A percentile compares a stretch with the other conserved stretches of the same genome.
Evolutionary conservation across 805 yeast genomes (phyloP).

Genomic region (Candida corydali): DNA sequence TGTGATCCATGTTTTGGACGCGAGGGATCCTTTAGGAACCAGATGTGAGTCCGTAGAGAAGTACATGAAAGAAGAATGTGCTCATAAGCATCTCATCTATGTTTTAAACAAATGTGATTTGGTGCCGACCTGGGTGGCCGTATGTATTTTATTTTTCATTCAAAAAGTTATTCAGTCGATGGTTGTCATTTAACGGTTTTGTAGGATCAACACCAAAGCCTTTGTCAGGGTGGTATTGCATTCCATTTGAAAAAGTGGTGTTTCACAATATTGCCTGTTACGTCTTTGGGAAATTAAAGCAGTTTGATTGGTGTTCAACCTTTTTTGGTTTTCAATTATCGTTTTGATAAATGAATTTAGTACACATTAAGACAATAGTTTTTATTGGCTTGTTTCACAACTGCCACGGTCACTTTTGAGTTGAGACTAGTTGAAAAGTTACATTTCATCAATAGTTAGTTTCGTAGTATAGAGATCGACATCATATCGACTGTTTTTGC

Average conservation of each 20-base stretch:
- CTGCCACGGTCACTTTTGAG: conserved; percentile 65
- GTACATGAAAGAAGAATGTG: conserved; percentile 87
- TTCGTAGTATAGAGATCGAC: conserved; percentile 93
- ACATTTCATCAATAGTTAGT: conserved; percentile 30
- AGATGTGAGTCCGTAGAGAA: conserved; percentile 92
- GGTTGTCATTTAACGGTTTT: not conserved
- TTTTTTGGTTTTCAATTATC: conserved; percentile 17
- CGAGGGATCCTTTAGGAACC: conserved; percentile 96
- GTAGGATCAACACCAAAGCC: conserved; percentile 76
- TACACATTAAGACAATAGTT: conserved; percentile 30
- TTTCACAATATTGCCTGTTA: conserved; percentile 76
- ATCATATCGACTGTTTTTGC: conserved; percentile 19
- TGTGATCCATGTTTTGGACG: conserved; percentile 93
- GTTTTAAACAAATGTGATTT: conserved; percentile 96
- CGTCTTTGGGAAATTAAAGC: conserved; percentile 89
- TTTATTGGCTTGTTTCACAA: conserved; percentile 43
- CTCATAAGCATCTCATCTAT: conserved; percentile 93
- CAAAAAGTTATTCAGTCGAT: too few species aligned
- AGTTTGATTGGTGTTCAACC: conserved; percentile 48
- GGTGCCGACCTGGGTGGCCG: conserved; percentile 99
- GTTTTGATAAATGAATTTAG: conserved; percentile 34
- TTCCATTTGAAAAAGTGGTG: conserved; percentile 19
- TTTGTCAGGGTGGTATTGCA: conserved; percentile 70
- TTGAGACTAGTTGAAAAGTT: conserved; percentile 66
- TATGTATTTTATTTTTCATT: too few species aligned